Evolutionary conservation across 2,329 filamentous ascomycete species (phyloP).

Genomic region (Fusarium graminum): DNA sequence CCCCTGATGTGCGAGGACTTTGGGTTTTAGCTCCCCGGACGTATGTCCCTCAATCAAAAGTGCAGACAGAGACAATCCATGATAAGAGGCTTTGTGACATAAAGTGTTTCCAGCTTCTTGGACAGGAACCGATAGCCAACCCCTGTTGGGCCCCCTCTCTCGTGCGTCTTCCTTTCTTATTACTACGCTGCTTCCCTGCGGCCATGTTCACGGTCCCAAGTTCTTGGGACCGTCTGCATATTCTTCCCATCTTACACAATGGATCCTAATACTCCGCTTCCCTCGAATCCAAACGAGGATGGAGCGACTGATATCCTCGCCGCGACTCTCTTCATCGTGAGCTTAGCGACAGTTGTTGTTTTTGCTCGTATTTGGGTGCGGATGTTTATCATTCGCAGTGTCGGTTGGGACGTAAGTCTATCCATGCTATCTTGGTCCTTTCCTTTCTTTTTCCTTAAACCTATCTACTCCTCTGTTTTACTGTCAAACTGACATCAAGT

Average conservation of each 20-base stretch:
- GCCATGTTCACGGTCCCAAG: constrained; percentile 14
- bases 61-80: background rate
- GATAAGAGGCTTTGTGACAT: constrained; percentile 8
- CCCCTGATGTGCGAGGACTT: background rate
- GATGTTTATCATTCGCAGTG: constrained; percentile 59
- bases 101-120: constrained; percentile 14
- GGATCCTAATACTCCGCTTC: constrained; percentile 35
- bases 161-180: constrained; percentile 27
- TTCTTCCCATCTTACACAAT: constrained; percentile 23
- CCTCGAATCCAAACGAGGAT: constrained; percentile 53
- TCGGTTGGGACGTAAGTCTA: constrained; percentile 60
- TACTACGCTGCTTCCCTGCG: constrained; percentile 16
- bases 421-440: background rate
- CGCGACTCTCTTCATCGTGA: constrained; percentile 56
- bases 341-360: constrained; percentile 55
- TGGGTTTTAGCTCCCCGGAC: constrained; percentile 17
- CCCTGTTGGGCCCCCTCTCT: constrained; percentile 1
- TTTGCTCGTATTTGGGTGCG: constrained; percentile 62
- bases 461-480: background rate
- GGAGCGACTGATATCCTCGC: constrained; percentile 56
- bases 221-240: constrained; percentile 24
- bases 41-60: background rate
- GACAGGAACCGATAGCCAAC: too few relatives aligned
- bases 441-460: background rate
- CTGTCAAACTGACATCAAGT: background rate